A percentile compares a stretch with the other conserved stretches of the same genome.
Evolutionary conservation across 2,329 filamentous ascomycete genomes (phyloP).

Genomic region (Phyllosticta citriasiana): DNA sequence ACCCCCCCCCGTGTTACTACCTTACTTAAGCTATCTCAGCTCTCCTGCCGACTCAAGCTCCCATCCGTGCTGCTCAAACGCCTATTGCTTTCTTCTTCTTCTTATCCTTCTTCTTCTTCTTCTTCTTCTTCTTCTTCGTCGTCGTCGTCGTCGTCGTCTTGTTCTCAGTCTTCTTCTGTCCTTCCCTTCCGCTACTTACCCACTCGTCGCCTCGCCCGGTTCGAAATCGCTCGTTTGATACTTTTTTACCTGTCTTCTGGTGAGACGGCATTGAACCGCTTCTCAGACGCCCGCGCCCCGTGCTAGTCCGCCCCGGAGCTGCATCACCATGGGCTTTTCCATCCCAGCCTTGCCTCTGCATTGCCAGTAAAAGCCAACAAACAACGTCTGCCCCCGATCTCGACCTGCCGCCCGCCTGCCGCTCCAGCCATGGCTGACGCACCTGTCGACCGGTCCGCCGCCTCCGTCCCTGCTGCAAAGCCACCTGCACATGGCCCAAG

Average conservation of each 20-base stretch:
- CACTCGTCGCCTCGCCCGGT: not conserved
- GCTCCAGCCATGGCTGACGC: not conserved
- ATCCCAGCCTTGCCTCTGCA: not conserved
- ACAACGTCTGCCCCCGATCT: not conserved
- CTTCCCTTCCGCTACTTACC: not conserved
- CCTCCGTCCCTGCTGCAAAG: conserved; percentile 19
- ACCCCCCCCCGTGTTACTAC: no score
- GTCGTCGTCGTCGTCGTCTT: not conserved
- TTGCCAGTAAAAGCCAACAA: not conserved
- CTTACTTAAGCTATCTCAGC: not conserved
- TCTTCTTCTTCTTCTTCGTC: not conserved
- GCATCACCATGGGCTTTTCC: not conserved
- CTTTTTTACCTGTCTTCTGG: not conserved
- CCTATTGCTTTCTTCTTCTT: not conserved
- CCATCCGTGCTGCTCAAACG: not conserved
- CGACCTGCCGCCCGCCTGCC: not conserved
- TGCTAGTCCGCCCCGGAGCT: not conserved
- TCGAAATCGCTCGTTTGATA: not conserved
- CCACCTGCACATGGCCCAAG: conserved; percentile 22
- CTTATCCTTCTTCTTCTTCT: no score
- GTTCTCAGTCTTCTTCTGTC: not conserved
- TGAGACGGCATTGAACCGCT: not conserved
- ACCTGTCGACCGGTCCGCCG: not conserved
- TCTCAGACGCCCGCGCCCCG: not conserved
- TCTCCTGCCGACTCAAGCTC: not conserved